A percentile compares a stretch with the other conserved stretches of the same genome.
These are phyloP conservation scores for Candolleomyces aberdarensis DNA, from an alignment of 768 basidiomycete species.

Conservation along the genomic window DNA sequence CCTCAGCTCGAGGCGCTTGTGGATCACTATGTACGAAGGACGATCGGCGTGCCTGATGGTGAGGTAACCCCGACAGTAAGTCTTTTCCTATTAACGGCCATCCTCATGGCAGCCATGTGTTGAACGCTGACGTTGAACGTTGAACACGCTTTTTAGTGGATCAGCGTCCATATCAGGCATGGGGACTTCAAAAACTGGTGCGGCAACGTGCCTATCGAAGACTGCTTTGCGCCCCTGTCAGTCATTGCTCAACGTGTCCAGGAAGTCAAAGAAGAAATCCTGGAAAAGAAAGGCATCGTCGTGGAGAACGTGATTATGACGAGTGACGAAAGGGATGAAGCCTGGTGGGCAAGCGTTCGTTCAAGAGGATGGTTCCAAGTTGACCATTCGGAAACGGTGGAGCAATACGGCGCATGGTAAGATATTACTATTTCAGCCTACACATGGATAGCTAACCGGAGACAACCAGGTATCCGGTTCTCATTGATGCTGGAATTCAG, in stretches of 20 bases:
- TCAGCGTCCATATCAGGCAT: constrained; percentile 55
- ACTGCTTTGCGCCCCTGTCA: constrained; percentile 54
- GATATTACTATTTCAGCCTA: constrained; percentile 10
- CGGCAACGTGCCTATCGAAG: constrained; percentile 32
- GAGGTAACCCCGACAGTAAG: constrained; percentile 46
- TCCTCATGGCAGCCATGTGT: not conserved
- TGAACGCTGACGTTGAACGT: not conserved
- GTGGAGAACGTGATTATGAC: constrained; percentile 61
- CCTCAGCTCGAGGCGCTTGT: constrained; percentile 38
- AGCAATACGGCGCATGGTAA: constrained; percentile 49
- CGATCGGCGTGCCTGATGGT: constrained; percentile 36
- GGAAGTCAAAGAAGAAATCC: constrained; percentile 50
- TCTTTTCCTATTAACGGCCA: constrained; percentile 5
- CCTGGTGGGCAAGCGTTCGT: constrained; percentile 57
- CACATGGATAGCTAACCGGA: not conserved
- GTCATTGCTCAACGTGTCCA: constrained; percentile 53
- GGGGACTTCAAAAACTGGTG: constrained; percentile 53
- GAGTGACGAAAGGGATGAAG: constrained; percentile 54
- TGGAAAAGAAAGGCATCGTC: constrained; percentile 38
- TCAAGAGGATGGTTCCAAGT: constrained; percentile 49
- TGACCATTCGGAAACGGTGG: constrained; percentile 47
- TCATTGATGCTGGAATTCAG: constrained; percentile 73
- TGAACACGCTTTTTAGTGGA: constrained; percentile 38
- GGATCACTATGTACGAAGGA: constrained; percentile 40
- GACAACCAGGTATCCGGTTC: constrained; percentile 67